These are phyloP conservation scores for Myxozyma monticola DNA, from an alignment of 805 yeast genomes.

Conservation along the genomic window DNA sequence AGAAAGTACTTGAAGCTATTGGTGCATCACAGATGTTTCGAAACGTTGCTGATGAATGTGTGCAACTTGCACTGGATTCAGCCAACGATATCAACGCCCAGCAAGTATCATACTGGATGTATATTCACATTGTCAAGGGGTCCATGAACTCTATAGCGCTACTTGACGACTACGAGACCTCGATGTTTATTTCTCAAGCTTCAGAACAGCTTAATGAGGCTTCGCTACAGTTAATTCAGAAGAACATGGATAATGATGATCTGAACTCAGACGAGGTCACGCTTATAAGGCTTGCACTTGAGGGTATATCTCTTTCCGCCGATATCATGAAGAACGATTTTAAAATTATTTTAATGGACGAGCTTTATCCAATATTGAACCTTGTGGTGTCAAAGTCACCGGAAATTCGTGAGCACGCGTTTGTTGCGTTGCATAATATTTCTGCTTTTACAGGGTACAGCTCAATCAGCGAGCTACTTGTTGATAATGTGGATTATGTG, in stretches of 20 bases:
- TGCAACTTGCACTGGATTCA: constrained; percentile 12
- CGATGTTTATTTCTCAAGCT: constrained; percentile 12
- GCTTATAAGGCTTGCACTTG: constrained; percentile 27
- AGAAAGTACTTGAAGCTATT: constrained; percentile 11
- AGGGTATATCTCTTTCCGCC: constrained; percentile 30
- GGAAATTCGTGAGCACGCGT: constrained; percentile 52
- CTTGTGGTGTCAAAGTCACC: constrained; percentile 60
- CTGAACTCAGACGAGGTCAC: constrained; percentile 14
- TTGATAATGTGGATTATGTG: constrained; percentile 74
- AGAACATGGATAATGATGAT: constrained; percentile 13
- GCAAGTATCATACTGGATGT: constrained; percentile 21
- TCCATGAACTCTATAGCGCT: constrained; percentile 3
- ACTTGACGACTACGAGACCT: constrained; percentile 14
- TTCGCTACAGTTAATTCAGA: constrained; percentile 11
- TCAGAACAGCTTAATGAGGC: constrained; percentile 20
- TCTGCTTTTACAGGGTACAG: constrained; percentile 51
- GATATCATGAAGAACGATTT: constrained; percentile 42
- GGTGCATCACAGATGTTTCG: constrained; percentile 12
- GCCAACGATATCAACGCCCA: neutral
- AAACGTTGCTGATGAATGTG: constrained; percentile 12
- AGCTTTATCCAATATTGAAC: constrained; percentile 70
- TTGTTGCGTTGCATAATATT: constrained; percentile 52
- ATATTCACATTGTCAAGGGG: constrained; percentile 15
- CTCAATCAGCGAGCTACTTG: constrained; percentile 56
- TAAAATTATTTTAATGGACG: constrained; percentile 62